Evolutionary conservation across 2,329 filamentous ascomycete genomes (phyloP).

Genomic region (Aulographum hederae): DNA sequence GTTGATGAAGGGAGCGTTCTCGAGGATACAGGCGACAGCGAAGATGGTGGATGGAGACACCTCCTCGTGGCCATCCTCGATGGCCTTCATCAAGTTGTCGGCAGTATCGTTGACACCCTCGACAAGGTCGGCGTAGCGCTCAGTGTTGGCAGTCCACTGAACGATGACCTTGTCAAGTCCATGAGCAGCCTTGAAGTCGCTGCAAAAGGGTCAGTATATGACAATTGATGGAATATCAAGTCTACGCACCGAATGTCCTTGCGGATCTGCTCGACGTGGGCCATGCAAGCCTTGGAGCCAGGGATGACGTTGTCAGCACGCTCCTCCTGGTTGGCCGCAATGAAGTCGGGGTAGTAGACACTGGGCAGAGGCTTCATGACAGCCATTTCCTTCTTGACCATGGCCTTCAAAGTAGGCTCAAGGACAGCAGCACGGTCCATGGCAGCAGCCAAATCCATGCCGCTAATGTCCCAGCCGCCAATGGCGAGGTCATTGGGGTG

Average conservation of each 20-base stretch:
- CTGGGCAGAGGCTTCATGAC: slow-evolving; percentile 76
- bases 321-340: slow-evolving; percentile 94
- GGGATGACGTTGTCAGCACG: slow-evolving; percentile 80
- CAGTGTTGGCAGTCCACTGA: slow-evolving; percentile 97
- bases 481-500: slow-evolving; percentile 92
- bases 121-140: slow-evolving; percentile 81
- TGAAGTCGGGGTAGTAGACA: slow-evolving; percentile 99
- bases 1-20: slow-evolving; percentile 90
- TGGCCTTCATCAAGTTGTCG: slow-evolving; percentile 77
- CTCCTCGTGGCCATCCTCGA: slow-evolving; percentile 73
- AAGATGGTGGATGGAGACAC: slow-evolving; percentile 94
- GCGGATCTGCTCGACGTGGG: slow-evolving; percentile 83
- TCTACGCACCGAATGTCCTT: slow-evolving; percentile 61
- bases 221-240: neutral
- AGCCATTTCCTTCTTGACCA: slow-evolving; percentile 86
- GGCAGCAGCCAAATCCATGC: slow-evolving; percentile 69
- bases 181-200: slow-evolving; percentile 77
- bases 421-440: slow-evolving; percentile 95
- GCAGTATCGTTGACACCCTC: slow-evolving; percentile 90
- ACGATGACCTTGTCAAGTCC: slow-evolving; percentile 87
- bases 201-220: slow-evolving; percentile 13
- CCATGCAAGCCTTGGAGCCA: slow-evolving; percentile 67
- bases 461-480: slow-evolving; percentile 95
- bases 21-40: slow-evolving; percentile 82
- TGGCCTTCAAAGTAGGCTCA: slow-evolving; percentile 80